Evolutionary conservation across 2,329 filamentous ascomycete species (phyloP).

Genomic region (Pezicula rhizophila): DNA sequence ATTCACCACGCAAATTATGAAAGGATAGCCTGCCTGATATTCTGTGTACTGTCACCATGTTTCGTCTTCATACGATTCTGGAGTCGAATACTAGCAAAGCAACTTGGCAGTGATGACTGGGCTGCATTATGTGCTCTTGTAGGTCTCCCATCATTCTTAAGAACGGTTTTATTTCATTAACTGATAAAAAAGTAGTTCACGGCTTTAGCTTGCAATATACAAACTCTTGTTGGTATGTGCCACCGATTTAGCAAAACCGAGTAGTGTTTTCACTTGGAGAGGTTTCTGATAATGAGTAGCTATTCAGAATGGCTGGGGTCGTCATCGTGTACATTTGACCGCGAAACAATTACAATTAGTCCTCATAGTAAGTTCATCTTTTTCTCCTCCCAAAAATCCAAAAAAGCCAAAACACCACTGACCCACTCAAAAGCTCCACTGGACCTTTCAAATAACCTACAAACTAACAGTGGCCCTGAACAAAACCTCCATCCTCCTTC

Average conservation of each 20-base stretch:
- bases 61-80: constrained; percentile 8
- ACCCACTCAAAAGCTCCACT: constrained; percentile 7
- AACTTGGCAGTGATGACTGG: constrained; percentile 12
- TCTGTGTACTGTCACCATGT: constrained; percentile 3
- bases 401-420: neutral
- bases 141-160: neutral
- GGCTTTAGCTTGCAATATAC: constrained; percentile 6
- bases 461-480: constrained; percentile 9
- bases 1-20: constrained; percentile 12
- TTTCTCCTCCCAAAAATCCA: neutral
- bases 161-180: neutral
- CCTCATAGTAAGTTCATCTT: constrained; percentile 7
- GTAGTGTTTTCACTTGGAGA: neutral
- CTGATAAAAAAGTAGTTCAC: constrained; percentile 5
- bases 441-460: constrained; percentile 12
- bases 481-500: constrained; percentile 9
- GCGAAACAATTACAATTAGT: constrained; percentile 2
- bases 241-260: neutral
- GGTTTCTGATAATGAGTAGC: constrained; percentile 2
- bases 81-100: constrained; percentile 10
- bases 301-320: constrained; percentile 8
- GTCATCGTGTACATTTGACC: constrained; percentile 7
- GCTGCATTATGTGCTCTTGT: constrained; percentile 9
- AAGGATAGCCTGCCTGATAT: constrained; percentile 8
- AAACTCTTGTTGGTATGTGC: constrained; percentile 10